Base-by-base conservation (phyloP, 768 basidiomycete genomes). In the Xerocomus potaroensis region DNA sequence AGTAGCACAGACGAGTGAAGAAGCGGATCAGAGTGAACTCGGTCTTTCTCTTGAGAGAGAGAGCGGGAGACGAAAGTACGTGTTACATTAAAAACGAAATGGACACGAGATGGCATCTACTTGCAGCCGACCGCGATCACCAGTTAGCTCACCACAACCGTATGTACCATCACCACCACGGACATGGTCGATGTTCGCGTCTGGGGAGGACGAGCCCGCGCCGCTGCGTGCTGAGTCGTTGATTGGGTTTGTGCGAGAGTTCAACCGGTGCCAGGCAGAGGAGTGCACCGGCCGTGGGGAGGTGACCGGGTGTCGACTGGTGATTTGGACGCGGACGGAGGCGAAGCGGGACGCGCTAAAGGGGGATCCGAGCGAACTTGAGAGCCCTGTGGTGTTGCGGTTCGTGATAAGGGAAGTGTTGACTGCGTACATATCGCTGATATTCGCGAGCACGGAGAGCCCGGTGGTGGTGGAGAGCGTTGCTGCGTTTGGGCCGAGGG, bases 401-500 rank as follows among this genome's bases (percentile, higher is more conserved):
- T 77, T 85, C 51, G 70, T 69, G 14, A 78, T 87, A 45, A 69
- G 70, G 2, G 84, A 90, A 54, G 80, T 88, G 39, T 65, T 88
- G 46, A 78, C 72, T 6, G 79, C 80, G 46, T 89, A 81, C 68
- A 58, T 88, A 35, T 78, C 76, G 6, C 63, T 81, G 29, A 71
- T 68, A 26, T 68, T 73, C 43, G 63, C 56, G 3, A 55, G 52
- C 23, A 48, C 61, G 29, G 67, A 69, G 16, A 67, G 67, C 30
- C 54, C 62, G n/a, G 66, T 81, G 31, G 53, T 76, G 11, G 75
- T 83, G 24, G 84, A 87, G 57, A 83, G 73, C 45, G 72, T 85
- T 35, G 73, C 80, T n/a, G 77, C 75, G 9, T 86, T 88, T 61
- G 87, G 84, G 6, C 80, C 87, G 19, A 71, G 87, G 56, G 88